A percentile compares a stretch with the other conserved stretches of the same genome.
Conservation (phyloP, 805 yeast genomes). For the Candida xyloterini region DNA sequence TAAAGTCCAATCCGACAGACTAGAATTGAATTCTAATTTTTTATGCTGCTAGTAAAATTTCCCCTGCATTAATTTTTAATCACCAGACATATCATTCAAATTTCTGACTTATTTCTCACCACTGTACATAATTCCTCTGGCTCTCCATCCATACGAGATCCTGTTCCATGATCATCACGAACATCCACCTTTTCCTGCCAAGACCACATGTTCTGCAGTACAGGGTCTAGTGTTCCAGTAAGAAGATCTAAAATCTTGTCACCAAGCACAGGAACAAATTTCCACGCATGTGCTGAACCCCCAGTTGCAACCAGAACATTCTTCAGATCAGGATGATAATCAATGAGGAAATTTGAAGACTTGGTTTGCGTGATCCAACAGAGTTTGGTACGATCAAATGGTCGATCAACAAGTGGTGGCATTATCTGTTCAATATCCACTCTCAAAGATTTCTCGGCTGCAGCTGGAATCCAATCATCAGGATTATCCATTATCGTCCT, state of each 20-base stretch:
- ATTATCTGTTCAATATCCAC: constrained; percentile 23
- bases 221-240: constrained; percentile 19
- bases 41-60: no score
- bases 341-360: constrained; percentile 25
- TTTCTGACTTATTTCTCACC: not conserved
- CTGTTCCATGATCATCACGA: constrained; percentile 17
- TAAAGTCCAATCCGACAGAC: no score
- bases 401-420: constrained; percentile 22
- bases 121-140: not conserved
- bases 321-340: constrained; percentile 22
- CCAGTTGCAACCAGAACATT: constrained; percentile 27
- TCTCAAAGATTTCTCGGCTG: constrained; percentile 24
- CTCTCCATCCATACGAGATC: not conserved
- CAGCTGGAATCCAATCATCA: constrained; percentile 27
- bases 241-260: constrained; percentile 27
- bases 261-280: constrained; percentile 27
- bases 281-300: constrained; percentile 31
- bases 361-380: constrained; percentile 30
- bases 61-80: no score
- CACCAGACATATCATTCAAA: no score
- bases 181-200: constrained; percentile 20
- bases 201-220: constrained; percentile 21
- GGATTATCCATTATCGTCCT: constrained; percentile 22
- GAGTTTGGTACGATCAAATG: constrained; percentile 26
- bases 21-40: no score